Base-by-base conservation (phyloP, 2,329 filamentous ascomycete genomes). In the Fusarium algeriense region DNA sequence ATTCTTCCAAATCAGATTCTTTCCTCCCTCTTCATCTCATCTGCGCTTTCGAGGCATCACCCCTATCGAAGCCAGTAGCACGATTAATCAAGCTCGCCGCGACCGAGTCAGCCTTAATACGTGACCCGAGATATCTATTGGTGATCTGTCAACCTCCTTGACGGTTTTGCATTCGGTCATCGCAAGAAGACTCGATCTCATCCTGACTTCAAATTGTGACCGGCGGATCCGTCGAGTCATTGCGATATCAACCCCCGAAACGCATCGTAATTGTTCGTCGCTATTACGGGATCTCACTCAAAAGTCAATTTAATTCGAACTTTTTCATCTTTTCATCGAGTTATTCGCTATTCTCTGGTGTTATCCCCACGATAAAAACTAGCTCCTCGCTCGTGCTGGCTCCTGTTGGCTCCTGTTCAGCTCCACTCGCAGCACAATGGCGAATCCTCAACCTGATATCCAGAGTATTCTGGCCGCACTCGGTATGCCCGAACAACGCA, bases 381-480 rank as follows among this genome's bases (percentile, higher is more conserved):
- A 62, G 66, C 45, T 55, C 43, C 37, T 56, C 28, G 40, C 52
- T 58, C 48, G 63, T 61, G 45, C 54, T 62, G 52, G 67, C 62
- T 57, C 61, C 52, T 46, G 54, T 60, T 62, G 52, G 67, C 62
- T 57, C 61, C 52, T 46, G 54, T 60, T 54, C 55, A 50, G 45
- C 53, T 67, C 62, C 61, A 64, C 46, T 58, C 55, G 53, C 58
- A 59, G 53, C 54, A 68, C 61, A 56, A 77, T 77, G 75, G 69
- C 75, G 52, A 74, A 77, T 63, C 67, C 72, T 63, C 75, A 73
- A 54, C 75, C 73, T 34, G 75, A 77, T 56, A 77, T 77, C 52
- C 75, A 85, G 75, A 84, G 83, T 67, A 85, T 86, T 64, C 79
- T 86, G 70, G 84, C 84, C 61, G 84, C 84, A 67, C 80, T 86